These are phyloP conservation scores for Trichophyton mentagrophytes DNA, from an alignment of 2,329 filamentous ascomycete genomes.

Conservation along the genomic window DNA sequence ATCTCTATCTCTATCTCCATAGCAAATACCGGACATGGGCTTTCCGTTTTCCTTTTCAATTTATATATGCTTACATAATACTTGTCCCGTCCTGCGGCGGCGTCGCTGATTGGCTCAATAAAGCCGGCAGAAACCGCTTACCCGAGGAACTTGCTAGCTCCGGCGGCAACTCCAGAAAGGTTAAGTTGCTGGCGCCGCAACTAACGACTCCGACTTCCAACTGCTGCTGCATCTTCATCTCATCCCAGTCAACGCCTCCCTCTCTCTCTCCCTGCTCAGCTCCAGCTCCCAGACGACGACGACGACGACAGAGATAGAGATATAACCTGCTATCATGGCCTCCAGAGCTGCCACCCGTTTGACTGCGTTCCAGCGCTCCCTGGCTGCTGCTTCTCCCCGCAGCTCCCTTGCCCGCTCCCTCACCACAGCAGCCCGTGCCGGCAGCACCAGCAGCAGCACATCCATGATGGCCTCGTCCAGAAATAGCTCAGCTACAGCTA, in stretches of 20 bases:
- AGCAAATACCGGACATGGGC: no score
- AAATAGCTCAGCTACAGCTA: constrained; percentile 8
- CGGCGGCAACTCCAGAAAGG: background rate
- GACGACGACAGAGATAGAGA: background rate
- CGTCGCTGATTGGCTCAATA: background rate
- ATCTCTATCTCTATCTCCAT: no score
- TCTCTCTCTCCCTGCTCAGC: background rate
- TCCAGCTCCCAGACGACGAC: background rate
- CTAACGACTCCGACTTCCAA: background rate
- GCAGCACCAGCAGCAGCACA: background rate
- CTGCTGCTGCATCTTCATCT: constrained; percentile 2
- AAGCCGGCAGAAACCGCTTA: constrained; percentile 5
- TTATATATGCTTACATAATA: background rate
- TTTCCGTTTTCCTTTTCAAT: no score
- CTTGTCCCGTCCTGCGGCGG: background rate
- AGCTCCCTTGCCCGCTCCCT: constrained; percentile 5
- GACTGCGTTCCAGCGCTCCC: constrained; percentile 3
- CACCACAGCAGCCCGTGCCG: constrained; percentile 1
- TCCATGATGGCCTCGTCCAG: constrained; percentile 6
- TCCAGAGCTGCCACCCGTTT: background rate
- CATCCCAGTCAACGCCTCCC: background rate
- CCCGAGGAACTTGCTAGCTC: background rate
- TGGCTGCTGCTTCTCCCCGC: constrained; percentile 25
- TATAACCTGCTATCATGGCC: background rate
- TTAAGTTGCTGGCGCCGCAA: background rate